These are phyloP conservation scores for Nicotiana tomentosiformis DNA, from an alignment of 257 asterid species.

Conservation along the genomic window DNA sequence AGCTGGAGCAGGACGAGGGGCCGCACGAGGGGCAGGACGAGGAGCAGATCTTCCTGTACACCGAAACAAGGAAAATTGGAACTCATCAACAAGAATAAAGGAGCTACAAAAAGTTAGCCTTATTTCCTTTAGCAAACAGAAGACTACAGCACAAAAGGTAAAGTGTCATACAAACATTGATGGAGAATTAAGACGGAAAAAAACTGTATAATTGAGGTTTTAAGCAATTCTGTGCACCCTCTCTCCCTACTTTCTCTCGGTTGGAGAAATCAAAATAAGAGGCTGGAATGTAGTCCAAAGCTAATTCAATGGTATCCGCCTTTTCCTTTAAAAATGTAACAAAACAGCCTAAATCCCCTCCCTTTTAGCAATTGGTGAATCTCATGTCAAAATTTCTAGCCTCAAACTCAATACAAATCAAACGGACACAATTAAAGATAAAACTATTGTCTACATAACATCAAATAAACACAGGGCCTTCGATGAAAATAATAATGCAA, in stretches of 20 bases:
- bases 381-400: not conserved
- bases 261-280: too few relatives aligned
- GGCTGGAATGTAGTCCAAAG: too few relatives aligned
- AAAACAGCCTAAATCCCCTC: too few relatives aligned
- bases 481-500: not conserved
- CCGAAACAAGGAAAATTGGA: not conserved
- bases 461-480: not conserved
- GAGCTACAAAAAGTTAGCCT: not conserved
- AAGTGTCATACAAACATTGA: not conserved
- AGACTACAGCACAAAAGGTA: not conserved
- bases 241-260: not conserved
- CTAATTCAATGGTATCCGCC: too few relatives aligned
- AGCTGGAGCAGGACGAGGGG: constrained; percentile 9
- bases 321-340: too few relatives aligned
- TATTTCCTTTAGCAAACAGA: not conserved
- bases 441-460: not conserved
- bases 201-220: not conserved
- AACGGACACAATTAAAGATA: not conserved
- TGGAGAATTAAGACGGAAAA: not conserved
- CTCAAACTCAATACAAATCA: not conserved
- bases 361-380: not conserved
- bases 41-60: constrained; percentile 78
- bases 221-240: not conserved
- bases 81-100: not conserved
- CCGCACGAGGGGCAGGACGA: constrained; percentile 60